A percentile compares a stretch with the other conserved stretches of the same genome.
These are phyloP conservation scores for Arctostaphylos glauca DNA, from an alignment of 148 eudicot genomes.

Conservation along the genomic window DNA sequence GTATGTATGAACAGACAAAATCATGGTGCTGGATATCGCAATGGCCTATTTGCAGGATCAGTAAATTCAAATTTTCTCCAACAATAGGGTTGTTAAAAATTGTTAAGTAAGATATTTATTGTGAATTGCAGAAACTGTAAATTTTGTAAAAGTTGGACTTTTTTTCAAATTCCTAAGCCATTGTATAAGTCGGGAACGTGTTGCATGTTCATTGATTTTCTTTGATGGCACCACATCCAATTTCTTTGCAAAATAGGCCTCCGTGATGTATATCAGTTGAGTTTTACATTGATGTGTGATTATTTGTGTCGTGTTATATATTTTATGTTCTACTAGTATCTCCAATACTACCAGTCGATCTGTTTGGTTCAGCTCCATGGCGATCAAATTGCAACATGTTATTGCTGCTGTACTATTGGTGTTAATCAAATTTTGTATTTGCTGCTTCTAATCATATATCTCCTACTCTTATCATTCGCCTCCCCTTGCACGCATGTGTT, in stretches of 20 bases:
- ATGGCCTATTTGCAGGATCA: too few species aligned
- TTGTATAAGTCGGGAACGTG: background rate
- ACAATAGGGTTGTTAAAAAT: too few species aligned
- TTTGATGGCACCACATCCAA: background rate
- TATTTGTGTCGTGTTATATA: background rate
- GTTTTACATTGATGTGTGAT: background rate
- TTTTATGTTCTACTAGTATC: background rate
- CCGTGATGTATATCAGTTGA: background rate
- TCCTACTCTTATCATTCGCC: too few species aligned
- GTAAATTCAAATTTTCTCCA: too few species aligned
- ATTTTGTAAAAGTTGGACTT: too few species aligned
- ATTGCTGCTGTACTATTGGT: background rate
- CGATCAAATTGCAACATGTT: background rate
- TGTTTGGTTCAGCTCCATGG: background rate
- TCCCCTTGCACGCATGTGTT: too few species aligned
- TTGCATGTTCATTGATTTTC: background rate
- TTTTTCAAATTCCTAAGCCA: background rate
- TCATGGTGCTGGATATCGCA: too few species aligned
- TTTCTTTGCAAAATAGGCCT: background rate
- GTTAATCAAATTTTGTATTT: too few species aligned
- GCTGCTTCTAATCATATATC: too few species aligned
- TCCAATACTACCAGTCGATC: background rate
- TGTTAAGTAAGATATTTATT: background rate
- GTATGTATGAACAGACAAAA: too few species aligned
- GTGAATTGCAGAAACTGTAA: background rate